These are phyloP conservation scores for Crithidia thermophila DNA, from an alignment of 208 protist species.

Conservation along the genomic window DNA sequence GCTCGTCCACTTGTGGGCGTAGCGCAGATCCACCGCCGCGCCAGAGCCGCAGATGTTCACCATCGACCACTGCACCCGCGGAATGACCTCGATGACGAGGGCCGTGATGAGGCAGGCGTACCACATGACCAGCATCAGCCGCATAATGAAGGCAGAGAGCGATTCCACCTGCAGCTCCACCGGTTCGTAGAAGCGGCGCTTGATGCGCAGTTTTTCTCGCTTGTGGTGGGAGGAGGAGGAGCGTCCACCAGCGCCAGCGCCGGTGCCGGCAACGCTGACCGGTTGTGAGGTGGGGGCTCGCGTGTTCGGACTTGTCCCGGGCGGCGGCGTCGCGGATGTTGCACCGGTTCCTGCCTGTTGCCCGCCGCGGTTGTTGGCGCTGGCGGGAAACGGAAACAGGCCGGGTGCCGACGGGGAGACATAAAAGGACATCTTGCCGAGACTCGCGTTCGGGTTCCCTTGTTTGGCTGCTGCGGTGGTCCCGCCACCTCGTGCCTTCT, in stretches of 20 bases:
- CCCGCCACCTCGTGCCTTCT: too few relatives aligned
- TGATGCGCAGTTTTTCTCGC: constrained; percentile 5
- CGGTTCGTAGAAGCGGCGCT: constrained; percentile 39
- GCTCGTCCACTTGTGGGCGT: constrained; percentile 31
- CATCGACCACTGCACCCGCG: constrained; percentile 53
- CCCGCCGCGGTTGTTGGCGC: neutral
- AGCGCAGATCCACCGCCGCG: constrained; percentile 38
- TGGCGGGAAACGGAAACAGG: neutral
- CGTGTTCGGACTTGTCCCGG: too few relatives aligned
- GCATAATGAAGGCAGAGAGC: constrained; percentile 45
- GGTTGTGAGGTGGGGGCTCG: too few relatives aligned
- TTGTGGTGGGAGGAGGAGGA: neutral
- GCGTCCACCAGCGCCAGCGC: neutral
- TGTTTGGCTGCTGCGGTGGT: neutral
- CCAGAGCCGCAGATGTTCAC: constrained; percentile 62
- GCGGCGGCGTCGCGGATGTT: too few relatives aligned
- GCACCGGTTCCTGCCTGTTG: too few relatives aligned
- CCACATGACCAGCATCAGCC: constrained; percentile 57
- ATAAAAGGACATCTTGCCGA: constrained; percentile 10
- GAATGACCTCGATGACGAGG: constrained; percentile 63
- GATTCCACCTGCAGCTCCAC: constrained; percentile 87
- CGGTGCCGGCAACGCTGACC: too few relatives aligned
- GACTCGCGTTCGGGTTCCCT: neutral
- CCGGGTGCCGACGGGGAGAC: neutral
- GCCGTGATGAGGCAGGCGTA: constrained; percentile 55